These are phyloP conservation scores for Flaveria robusta DNA, from an alignment of 129 eudicot genomes.

Conservation along the genomic window DNA sequence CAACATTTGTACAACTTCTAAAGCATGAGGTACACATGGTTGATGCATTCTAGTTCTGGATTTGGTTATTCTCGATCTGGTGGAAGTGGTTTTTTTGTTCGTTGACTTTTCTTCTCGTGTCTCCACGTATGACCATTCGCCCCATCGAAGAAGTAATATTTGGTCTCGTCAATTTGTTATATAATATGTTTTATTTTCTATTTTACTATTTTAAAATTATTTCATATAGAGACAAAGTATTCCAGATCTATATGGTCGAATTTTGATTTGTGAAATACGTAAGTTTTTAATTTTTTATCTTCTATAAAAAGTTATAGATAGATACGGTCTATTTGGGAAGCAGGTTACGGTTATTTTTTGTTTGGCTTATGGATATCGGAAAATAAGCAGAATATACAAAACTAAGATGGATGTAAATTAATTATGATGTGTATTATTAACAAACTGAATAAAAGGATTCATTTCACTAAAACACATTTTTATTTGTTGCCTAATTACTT, in stretches of 20 bases:
- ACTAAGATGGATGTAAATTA: no score
- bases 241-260: background rate
- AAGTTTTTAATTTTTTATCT: no score
- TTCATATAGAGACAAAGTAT: background rate
- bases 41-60: background rate
- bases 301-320: no score
- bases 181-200: background rate
- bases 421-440: no score
- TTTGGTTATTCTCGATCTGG: conserved; percentile 16
- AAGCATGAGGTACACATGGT: background rate
- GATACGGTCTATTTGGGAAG: no score
- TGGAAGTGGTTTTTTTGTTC: background rate
- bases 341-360: no score
- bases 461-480: no score
- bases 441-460: no score
- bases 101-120: conserved; percentile 19
- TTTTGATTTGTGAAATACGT: background rate
- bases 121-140: conserved; percentile 43
- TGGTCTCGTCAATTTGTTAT: conserved; percentile 11
- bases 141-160: conserved; percentile 18
- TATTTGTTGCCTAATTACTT: no score
- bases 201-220: background rate
- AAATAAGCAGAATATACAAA: no score
- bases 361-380: no score
- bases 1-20: background rate